Conservation (phyloP, 2,329 filamentous ascomycete genomes). For the Hortaea werneckii region DNA sequence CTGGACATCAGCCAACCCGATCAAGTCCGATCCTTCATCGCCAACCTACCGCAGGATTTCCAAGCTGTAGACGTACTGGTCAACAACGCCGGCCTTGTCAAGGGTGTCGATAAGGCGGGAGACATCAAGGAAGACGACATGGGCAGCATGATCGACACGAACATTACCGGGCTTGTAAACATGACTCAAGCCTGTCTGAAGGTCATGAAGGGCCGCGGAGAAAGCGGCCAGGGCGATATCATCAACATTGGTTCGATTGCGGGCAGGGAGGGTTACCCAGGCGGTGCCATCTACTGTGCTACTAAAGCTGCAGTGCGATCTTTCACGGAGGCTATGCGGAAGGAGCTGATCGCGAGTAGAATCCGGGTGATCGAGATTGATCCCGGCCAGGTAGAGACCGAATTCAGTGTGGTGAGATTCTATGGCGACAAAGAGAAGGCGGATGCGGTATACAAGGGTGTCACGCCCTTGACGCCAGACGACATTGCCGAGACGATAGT, state of each 20-base stretch:
- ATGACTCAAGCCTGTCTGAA: conserved; percentile 88
- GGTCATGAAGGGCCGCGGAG: conserved; percentile 57
- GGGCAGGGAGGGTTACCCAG: conserved; percentile 75
- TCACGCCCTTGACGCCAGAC: conserved; percentile 74
- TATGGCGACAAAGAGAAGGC: conserved; percentile 83
- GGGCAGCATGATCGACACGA: conserved; percentile 79
- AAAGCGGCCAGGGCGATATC: conserved; percentile 67
- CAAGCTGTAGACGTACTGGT: conserved; percentile 78
- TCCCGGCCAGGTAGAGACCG: conserved; percentile 87
- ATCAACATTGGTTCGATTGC: conserved; percentile 93
- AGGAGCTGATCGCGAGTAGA: conserved; percentile 69
- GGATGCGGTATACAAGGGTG: conserved; percentile 78
- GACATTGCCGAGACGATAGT: conserved; percentile 88
- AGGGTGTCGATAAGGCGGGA: conserved; percentile 75
- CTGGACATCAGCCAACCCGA: conserved; percentile 77
- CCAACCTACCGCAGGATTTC: conserved; percentile 67
- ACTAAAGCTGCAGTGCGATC: conserved; percentile 80
- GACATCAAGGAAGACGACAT: conserved; percentile 76
- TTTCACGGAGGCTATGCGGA: conserved; percentile 74
- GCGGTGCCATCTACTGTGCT: conserved; percentile 85
- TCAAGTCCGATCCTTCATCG: conserved; percentile 64
- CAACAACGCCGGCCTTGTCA: conserved; percentile 92
- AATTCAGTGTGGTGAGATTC: conserved; percentile 83
- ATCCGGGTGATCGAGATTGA: conserved; percentile 83
- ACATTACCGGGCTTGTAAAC: conserved; percentile 89